Percentiles rank a stretch among this genome's conserved stretches.
These are phyloP conservation scores for Pugionium cornutum DNA, from an alignment of 345 rosid genomes.

Conservation along the genomic window DNA sequence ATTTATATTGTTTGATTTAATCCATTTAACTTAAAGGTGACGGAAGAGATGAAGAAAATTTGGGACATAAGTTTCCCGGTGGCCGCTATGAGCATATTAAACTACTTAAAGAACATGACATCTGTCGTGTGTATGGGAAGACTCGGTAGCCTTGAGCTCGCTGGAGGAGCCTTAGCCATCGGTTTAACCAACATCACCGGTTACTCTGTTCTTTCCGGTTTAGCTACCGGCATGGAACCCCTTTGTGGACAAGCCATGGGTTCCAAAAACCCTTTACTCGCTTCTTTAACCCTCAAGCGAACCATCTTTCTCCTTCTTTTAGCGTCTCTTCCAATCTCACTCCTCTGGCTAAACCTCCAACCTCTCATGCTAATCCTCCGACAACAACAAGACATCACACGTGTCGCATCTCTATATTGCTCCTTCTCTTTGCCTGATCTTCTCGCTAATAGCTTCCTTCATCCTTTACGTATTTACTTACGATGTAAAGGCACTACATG, in stretches of 20 bases:
- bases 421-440: conserved; percentile 77
- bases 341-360: conserved; percentile 70
- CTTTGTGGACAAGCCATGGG: conserved; percentile 88
- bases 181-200: conserved; percentile 96
- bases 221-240: conserved; percentile 93
- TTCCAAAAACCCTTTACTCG: conserved; percentile 57
- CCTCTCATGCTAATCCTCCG: conserved; percentile 66
- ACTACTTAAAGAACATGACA: conserved; percentile 76
- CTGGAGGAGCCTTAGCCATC: conserved; percentile 86
- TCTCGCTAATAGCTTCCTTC: conserved; percentile 69
- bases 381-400: conserved; percentile 64
- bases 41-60: conserved; percentile 69
- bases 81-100: conserved; percentile 66
- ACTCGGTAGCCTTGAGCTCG: conserved; percentile 86
- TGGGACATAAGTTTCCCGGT: conserved; percentile 71
- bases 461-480: conserved; percentile 79
- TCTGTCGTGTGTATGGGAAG: conserved; percentile 85
- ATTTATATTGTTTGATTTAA: not conserved
- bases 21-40: conserved; percentile 45
- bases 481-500: conserved; percentile 83
- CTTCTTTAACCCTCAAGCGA: conserved; percentile 54
- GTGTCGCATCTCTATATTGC: conserved; percentile 71
- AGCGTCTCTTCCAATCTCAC: conserved; percentile 61
- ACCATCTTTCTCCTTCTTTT: conserved; percentile 64
- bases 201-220: conserved; percentile 82